A percentile compares a stretch with the other conserved stretches of the same genome.
phyloP scores from a whole-genome alignment of 768 basidiomycete genomes.

The Leucosporidium yakuticum region DNA sequence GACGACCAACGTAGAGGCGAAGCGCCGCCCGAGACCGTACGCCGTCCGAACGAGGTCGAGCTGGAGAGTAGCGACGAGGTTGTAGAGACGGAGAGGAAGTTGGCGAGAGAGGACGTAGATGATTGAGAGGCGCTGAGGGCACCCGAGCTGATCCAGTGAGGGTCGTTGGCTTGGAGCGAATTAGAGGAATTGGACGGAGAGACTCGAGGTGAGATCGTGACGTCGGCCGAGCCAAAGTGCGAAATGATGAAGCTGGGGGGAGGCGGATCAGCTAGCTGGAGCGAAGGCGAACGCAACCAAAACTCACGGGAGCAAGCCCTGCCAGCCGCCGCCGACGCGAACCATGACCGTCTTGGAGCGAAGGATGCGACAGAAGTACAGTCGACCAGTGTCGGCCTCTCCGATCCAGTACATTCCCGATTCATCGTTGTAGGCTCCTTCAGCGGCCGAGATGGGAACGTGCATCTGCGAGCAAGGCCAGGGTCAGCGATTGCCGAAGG shows the following conservation, averaged over 20 bases:
- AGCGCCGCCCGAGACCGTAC: too few relatives aligned
- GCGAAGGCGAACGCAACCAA: not conserved
- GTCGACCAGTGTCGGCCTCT: constrained; percentile 4
- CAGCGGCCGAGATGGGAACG: constrained; percentile 41
- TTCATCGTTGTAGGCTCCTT: constrained; percentile 86
- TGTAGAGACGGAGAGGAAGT: too few relatives aligned
- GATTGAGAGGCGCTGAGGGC: too few relatives aligned
- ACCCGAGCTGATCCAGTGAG: too few relatives aligned
- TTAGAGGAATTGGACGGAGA: constrained; percentile 20
- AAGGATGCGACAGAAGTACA: constrained; percentile 54
- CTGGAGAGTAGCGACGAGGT: too few relatives aligned
- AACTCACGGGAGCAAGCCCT: constrained; percentile 73
- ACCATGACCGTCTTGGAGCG: constrained; percentile 94
- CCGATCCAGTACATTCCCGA: constrained; percentile 45
- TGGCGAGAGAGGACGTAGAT: too few relatives aligned
- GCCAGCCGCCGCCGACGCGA: constrained; percentile 90
- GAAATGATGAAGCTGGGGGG: constrained; percentile 61
- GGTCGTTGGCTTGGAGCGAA: too few relatives aligned
- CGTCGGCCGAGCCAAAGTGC: constrained; percentile 18
- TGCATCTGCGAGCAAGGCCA: constrained; percentile 32
- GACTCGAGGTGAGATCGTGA: constrained; percentile 27
- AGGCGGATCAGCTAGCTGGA: not conserved
- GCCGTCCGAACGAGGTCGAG: too few relatives aligned
- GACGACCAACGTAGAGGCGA: too few relatives aligned
- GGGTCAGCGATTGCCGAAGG: not conserved